Base-by-base conservation (phyloP, 805 yeast species). In the Wickerhamiella galacta region DNA sequence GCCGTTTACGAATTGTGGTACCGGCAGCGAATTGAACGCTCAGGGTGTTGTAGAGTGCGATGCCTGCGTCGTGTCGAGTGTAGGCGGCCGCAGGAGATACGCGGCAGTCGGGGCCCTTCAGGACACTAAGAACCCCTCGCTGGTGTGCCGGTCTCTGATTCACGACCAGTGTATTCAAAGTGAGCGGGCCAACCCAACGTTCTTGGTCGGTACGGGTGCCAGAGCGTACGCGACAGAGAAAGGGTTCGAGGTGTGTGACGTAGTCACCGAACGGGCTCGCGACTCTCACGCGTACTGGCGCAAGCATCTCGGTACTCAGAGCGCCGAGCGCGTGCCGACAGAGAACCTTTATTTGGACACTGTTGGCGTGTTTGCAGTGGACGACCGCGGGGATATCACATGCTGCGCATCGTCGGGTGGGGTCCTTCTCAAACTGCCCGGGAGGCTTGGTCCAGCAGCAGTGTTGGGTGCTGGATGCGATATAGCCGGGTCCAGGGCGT, bases 391-490 rank as follows among this genome's bases (percentile, higher is more conserved):
- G 2, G 33, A 37, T 6, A 20, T 52, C 4, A 45, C 53, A 7
- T 57, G 50, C 2, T 54, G 50, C 5, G 43, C 60, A 3, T 51
- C 59, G 39, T 59, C 64, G 1, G 66, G 66, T 2, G 66, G 66
- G 0, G 43, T 53, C 1, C 31, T 53, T 11, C 40, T 54, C 37
- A 57, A 57, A 32, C 44, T 32, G 3, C 44, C 55, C 0, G 66
- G 66, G 8, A 29, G 66, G 20, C 33, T 61, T 1, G 66, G 66
- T 2, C 61, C 63, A 0, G 65, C 65, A 1, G 61, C 60, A 1
- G 28, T 60, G 2, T 32, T 50, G 4, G 66, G 66, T 1, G 42
- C 54, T n/a, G 64, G 63, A 33, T 18, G 41, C 39, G 53, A 41
- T 40, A 19, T 31, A 20, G 9, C 25, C 14, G n/a, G n/a, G n/a